These are phyloP conservation scores for Dryas alaskensis DNA, from an alignment of 306 rosid species.

Conservation along the genomic window DNA sequence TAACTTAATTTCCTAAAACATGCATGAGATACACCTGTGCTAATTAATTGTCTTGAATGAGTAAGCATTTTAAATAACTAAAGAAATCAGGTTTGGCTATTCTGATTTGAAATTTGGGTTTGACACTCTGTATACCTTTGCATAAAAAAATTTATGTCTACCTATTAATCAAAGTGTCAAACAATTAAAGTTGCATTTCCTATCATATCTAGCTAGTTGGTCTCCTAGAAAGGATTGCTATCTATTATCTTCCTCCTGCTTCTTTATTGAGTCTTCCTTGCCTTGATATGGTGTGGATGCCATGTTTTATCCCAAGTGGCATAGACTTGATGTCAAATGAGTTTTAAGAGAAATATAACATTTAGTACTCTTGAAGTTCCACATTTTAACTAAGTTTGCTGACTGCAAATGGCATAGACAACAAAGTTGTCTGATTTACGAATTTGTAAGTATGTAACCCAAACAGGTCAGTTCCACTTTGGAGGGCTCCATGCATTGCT, in stretches of 20 bases:
- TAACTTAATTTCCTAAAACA: neutral
- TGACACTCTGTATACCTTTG: neutral
- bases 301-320: neutral
- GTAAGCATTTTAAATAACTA: neutral
- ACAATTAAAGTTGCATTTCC: neutral
- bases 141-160: neutral
- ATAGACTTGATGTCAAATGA: neutral
- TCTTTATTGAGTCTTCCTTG: neutral
- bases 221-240: neutral
- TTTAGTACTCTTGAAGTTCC: neutral
- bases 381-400: too few species aligned
- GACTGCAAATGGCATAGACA: too few species aligned
- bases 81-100: neutral
- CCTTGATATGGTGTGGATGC: constrained; percentile 4
- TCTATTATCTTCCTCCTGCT: neutral
- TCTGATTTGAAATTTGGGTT: neutral
- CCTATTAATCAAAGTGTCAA: neutral
- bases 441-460: too few species aligned
- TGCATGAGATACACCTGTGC: neutral
- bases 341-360: neutral
- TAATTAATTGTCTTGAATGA: constrained; percentile 2
- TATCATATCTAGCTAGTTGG: neutral
- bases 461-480: too few species aligned
- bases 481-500: too few species aligned
- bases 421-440: too few species aligned